These are phyloP conservation scores for Knoxia roxburghii DNA, from an alignment of 257 asterid species.

Conservation along the genomic window DNA sequence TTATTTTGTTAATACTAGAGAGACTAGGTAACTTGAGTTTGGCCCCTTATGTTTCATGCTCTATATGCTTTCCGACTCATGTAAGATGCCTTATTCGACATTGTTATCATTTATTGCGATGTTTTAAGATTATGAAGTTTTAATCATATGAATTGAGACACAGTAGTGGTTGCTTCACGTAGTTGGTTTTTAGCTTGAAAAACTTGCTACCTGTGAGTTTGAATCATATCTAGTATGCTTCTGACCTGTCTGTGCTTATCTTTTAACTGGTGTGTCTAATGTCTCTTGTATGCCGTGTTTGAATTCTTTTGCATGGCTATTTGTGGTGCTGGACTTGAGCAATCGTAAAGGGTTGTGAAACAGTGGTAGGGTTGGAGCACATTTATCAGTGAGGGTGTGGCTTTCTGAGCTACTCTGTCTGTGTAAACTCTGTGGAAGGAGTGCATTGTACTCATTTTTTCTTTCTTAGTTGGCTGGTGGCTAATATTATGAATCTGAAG, in stretches of 20 bases:
- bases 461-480: background rate
- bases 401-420: background rate
- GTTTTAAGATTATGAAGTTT: background rate
- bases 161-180: background rate
- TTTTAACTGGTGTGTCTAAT: background rate
- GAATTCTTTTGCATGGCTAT: background rate
- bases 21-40: background rate
- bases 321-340: background rate
- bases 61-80: background rate
- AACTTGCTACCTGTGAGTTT: background rate
- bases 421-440: background rate
- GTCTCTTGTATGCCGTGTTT: background rate
- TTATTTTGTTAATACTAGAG: background rate
- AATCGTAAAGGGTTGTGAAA: background rate
- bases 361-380: background rate
- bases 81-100: background rate
- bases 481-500: background rate
- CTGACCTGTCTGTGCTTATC: too few species aligned
- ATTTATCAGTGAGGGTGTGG: slow-evolving; percentile 5
- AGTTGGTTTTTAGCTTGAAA: background rate
- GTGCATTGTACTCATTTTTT: background rate
- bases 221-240: background rate
- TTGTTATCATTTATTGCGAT: too few species aligned
- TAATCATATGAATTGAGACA: background rate
- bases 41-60: background rate